phyloP scores from a whole-genome alignment of 805 yeast genomes.

The Suhomyces sp. region DNA sequence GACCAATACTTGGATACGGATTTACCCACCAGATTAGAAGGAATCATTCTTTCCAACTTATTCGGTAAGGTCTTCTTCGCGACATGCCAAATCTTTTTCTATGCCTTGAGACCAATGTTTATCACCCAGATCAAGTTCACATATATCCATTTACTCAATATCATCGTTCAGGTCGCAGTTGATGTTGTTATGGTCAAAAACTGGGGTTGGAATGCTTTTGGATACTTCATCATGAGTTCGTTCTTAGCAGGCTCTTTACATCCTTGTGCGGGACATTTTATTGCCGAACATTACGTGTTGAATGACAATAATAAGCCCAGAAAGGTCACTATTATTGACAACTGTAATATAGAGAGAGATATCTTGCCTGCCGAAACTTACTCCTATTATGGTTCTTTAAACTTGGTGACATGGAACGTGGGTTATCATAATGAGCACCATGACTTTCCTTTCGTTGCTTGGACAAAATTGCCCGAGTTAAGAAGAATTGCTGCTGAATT shows the following conservation, averaged over 20 bases:
- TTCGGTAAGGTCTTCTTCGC: constrained; percentile 90
- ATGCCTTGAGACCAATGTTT: constrained; percentile 88
- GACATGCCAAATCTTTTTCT: constrained; percentile 83
- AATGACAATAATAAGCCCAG: constrained; percentile 50
- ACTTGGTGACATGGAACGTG: constrained; percentile 83
- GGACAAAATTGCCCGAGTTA: constrained; percentile 74
- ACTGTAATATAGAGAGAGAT: constrained; percentile 25
- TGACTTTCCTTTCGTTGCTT: constrained; percentile 90
- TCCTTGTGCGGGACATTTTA: constrained; percentile 94
- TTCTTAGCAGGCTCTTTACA: constrained; percentile 90
- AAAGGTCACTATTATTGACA: constrained; percentile 9
- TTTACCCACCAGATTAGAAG: constrained; percentile 79
- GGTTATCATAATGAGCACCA: constrained; percentile 96
- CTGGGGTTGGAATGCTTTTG: constrained; percentile 65
- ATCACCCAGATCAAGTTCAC: constrained; percentile 75
- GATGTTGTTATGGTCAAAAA: constrained; percentile 56
- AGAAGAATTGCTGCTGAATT: constrained; percentile 73
- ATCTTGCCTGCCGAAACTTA: constrained; percentile 78
- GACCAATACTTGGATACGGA: constrained; percentile 84
- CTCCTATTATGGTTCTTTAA: constrained; percentile 82
- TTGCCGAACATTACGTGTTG: constrained; percentile 88
- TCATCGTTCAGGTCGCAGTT: constrained; percentile 55
- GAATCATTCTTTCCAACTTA: constrained; percentile 67
- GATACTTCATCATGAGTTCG: constrained; percentile 71
- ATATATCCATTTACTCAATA: constrained; percentile 68